Evolutionary conservation across 371 early-diverging fungal species (phyloP), one percentile per base, ranked within the genome.

Genomic region (Mucor lusitanicus): DNA sequence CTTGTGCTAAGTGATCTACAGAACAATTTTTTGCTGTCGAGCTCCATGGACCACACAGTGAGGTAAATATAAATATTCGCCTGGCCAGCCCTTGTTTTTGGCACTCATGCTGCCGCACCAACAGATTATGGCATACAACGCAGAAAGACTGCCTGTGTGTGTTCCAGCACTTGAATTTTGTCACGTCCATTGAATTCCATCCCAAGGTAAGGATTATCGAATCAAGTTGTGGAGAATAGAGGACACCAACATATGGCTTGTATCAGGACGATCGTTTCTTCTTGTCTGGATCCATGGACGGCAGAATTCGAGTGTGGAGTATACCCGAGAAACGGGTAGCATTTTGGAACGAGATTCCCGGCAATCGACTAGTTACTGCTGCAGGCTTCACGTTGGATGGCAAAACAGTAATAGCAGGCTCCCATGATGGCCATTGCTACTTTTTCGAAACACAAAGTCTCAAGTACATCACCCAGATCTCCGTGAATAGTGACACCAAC

Each of bases 41-140:
- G 92, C n/a, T 93, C 94, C 11, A 86, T 91, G 83, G 97, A 96
- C 66, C 84, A 87, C 48, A 91, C 91, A 0, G 96, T 95, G 6
- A 74, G 81, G 84, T 84, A n/a, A n/a, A 77, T 69, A 19, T 7
- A 3, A 19, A 0, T 44, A 19, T 44, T 2, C 0, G 9, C n/a
- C 12, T 42, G n/a, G 17, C n/a, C 17, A 7, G 17, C 6, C 0
- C n/a, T 3, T 42, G n/a, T 4, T 42, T 4, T 17, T n/a, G 7
- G n/a, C n/a, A 42, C 44, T 19, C 17, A 44, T 19, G 17, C 7
- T 19, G 17, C 7, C 17, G 7, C 7, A 0, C 19, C 35, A 39
- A 33, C 68, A 88, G 95, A 32, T 67, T 96, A 66, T 96, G 94
- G 94, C 95, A 96, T 73, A 74, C 90, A 7, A 80, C 79, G 32